phyloP scores from a whole-genome alignment of 352 stramenopile genomes.

The Globisporangium lucens region DNA sequence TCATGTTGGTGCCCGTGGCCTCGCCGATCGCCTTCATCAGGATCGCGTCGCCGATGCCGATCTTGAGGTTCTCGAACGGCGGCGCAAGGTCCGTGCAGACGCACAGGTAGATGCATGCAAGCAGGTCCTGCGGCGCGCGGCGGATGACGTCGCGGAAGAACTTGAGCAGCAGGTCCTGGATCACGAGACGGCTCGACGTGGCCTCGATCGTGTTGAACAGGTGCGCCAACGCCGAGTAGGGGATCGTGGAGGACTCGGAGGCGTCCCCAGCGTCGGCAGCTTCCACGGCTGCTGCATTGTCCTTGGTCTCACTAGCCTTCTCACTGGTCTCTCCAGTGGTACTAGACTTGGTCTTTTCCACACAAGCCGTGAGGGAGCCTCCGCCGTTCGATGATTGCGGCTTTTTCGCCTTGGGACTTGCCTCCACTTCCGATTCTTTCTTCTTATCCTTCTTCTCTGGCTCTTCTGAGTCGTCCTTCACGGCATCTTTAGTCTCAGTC shows the following conservation, averaged over 20 bases:
- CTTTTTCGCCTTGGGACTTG: constrained; percentile 10
- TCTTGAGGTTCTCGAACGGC: constrained; percentile 96
- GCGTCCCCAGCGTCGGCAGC: constrained; percentile 7
- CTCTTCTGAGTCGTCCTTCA: neutral
- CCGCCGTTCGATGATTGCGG: neutral
- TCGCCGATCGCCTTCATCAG: constrained; percentile 97
- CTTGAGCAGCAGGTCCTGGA: constrained; percentile 81
- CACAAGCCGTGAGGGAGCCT: constrained; percentile 33
- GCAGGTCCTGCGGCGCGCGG: constrained; percentile 75
- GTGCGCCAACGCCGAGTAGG: constrained; percentile 61
- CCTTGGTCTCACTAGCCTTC: constrained; percentile 19
- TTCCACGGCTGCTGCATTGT: neutral
- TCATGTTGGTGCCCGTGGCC: constrained; percentile 87
- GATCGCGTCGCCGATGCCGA: constrained; percentile 97
- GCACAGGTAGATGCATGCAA: constrained; percentile 91
- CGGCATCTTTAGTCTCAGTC: neutral
- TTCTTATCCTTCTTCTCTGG: constrained; percentile 2
- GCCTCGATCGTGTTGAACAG: constrained; percentile 82
- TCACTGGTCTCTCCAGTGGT: constrained; percentile 8
- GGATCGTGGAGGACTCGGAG: constrained; percentile 13
- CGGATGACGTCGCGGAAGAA: constrained; percentile 85
- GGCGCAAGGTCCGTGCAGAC: constrained; percentile 92
- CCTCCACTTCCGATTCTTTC: neutral
- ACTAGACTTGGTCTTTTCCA: constrained; percentile 22
- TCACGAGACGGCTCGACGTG: constrained; percentile 66